Evolutionary conservation across 225 moss, liverwort and hornwort genomes (phyloP).

Genomic region (Antitrichia curtipendula): DNA sequence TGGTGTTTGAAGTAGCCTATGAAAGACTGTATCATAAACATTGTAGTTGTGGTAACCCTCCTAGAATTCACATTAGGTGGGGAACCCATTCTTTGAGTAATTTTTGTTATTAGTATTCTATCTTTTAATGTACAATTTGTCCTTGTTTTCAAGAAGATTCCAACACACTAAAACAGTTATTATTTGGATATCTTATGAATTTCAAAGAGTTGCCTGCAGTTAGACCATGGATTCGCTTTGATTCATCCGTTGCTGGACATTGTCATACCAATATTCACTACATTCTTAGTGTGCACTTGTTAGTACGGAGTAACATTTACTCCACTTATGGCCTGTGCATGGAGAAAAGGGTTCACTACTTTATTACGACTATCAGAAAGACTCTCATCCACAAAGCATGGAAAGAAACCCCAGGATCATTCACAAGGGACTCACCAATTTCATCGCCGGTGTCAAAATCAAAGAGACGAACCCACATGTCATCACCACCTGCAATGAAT

Average conservation of each 20-base stretch:
- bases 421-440: conserved; percentile 48
- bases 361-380: neutral
- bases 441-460: conserved; percentile 92
- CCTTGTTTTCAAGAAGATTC: neutral
- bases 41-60: neutral
- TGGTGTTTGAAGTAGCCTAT: neutral
- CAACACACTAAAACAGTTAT: neutral
- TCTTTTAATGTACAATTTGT: neutral
- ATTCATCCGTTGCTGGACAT: neutral
- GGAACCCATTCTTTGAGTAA: neutral
- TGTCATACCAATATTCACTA: neutral
- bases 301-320: neutral
- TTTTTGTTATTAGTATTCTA: neutral
- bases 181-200: neutral
- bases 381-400: neutral
- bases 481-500: conserved; percentile 95
- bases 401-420: neutral
- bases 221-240: neutral
- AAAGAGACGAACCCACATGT: conserved; percentile 99
- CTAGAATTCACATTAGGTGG: neutral
- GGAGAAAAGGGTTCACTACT: neutral
- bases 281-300: neutral
- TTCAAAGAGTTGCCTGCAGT: neutral
- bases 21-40: neutral
- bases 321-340: neutral